phyloP scores from a whole-genome alignment of 2,329 filamentous ascomycete species.

The Cercospora beticola region DNA sequence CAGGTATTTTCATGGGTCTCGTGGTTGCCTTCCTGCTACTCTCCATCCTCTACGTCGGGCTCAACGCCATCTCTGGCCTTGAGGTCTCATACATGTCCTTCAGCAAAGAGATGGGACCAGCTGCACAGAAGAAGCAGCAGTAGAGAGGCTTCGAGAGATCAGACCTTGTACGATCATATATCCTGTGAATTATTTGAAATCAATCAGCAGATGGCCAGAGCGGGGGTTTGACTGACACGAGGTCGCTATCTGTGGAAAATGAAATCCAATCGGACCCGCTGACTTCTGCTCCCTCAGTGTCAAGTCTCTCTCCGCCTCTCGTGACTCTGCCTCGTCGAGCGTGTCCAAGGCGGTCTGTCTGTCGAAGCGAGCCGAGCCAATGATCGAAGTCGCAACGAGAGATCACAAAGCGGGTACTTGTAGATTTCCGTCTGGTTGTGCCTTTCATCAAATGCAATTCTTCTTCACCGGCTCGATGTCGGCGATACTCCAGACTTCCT shows the following conservation, averaged over 20 bases:
- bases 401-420: neutral
- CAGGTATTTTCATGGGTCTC: slow-evolving; percentile 87
- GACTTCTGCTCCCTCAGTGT: neutral
- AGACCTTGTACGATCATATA: neutral
- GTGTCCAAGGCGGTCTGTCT: neutral
- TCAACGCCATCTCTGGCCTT: slow-evolving; percentile 74
- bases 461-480: slow-evolving; percentile 4
- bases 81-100: slow-evolving; percentile 93
- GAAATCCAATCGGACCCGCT: neutral
- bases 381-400: neutral
- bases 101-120: slow-evolving; percentile 92
- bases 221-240: neutral
- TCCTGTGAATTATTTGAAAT: neutral
- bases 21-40: slow-evolving; percentile 69
- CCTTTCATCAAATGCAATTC: neutral
- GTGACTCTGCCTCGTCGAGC: neutral
- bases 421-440: neutral
- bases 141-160: slow-evolving; percentile 33
- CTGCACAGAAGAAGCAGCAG: slow-evolving; percentile 79
- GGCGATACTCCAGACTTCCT: slow-evolving; percentile 12
- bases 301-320: neutral
- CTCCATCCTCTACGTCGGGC: slow-evolving; percentile 73
- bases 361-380: neutral
- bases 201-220: neutral
- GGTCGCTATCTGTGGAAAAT: neutral